Base-by-base conservation (phyloP, 805 yeast species). In the Schizosaccharomyces lindneri region DNA sequence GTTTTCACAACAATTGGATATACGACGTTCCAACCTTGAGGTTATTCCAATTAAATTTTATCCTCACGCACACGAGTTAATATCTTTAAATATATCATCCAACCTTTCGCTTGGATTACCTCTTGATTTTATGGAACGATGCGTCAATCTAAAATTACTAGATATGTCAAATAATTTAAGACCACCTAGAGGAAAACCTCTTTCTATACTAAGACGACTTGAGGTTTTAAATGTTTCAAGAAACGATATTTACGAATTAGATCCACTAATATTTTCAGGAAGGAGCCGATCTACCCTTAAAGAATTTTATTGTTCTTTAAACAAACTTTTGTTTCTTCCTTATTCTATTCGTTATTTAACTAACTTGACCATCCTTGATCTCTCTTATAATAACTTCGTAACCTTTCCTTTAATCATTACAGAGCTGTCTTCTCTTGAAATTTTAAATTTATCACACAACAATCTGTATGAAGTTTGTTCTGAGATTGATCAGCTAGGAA, bases 31-130 rank as follows among this genome's bases (percentile, higher is more conserved):
- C 74, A 83, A 84, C 66, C 74, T 89, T 62, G 87, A 86, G 64
- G 86, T 87, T 21, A 85, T 90, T 6, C 97, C 97, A 0, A 84
- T 87, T 62, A 77, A 84, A 36, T 79, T 89, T 64, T 87, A 84
- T 69, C 85, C 81, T 66, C 85, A 81, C 63, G 85, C 95, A 0
- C 79, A 83, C 62, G 90, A 86, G 64, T 87, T 89, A 63, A 85
- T 84, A 66, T 77, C 82, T 64, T 75, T 89, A 64, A 90, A 89
- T 70, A 87, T 87, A 7, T 84, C 94, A 1, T 81, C 84, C 64
- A 89, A 89, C 69, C 95, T 95, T 3, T 84, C 94, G 19, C 83
- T 90, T 61, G 80, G 82, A 63, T 74, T 89, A 43, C 95, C 97
- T 0, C 73, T 81, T 62, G 95, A 88, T 68, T 89, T 89, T 69